Base-by-base conservation (phyloP, 139 green algal genomes). In the Tetraselmis striata region DNA sequence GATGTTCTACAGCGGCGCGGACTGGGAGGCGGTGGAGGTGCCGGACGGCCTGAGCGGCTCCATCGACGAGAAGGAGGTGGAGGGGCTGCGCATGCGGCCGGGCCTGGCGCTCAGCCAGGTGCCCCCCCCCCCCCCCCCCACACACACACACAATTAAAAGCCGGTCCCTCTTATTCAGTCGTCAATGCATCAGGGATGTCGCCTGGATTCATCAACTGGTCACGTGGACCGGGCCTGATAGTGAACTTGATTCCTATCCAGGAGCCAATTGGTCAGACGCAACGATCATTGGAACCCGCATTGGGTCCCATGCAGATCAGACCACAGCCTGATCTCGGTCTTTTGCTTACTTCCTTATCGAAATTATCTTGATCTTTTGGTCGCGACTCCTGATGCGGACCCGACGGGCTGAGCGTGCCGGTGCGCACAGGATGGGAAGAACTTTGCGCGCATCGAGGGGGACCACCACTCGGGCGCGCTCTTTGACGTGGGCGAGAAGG, bases 391-490 rank as follows among this genome's bases (percentile, higher is more conserved):
- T n/a, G n/a, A n/a, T n/a, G n/a, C n/a, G n/a, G n/a, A n/a, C n/a
- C n/a, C n/a, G 26, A 28, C 23, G 2, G 25, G 26, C 74, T 29
- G 25, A 28, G 74, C 74, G 26, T 29, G 74, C 25, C 23, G 74
- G n/a, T n/a, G n/a, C n/a, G 5, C 45, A 5, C 88, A 95, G 88
- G 95, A 99, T 81, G 96, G 93, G 0, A 85, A 88, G 59, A 97
- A 98, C 89, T 99, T 94, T 92, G 96, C 96, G 2, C 88, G 96
- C 58, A 98, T 99, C 45, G 96, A 99, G 89, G 95, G 88, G 1
- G 92, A 95, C 22, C 94, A 98, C 85, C 95, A 99, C 91, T 96
- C 93, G 2, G 92, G 90, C 0, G 92, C 90, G n/a, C 31, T 97
- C 11, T 95, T 98, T 84, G 95, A 98, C 79, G 93, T 94, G 27